Conservation (phyloP, 2,329 filamentous ascomycete genomes). For the Trichothecium roseum region DNA sequence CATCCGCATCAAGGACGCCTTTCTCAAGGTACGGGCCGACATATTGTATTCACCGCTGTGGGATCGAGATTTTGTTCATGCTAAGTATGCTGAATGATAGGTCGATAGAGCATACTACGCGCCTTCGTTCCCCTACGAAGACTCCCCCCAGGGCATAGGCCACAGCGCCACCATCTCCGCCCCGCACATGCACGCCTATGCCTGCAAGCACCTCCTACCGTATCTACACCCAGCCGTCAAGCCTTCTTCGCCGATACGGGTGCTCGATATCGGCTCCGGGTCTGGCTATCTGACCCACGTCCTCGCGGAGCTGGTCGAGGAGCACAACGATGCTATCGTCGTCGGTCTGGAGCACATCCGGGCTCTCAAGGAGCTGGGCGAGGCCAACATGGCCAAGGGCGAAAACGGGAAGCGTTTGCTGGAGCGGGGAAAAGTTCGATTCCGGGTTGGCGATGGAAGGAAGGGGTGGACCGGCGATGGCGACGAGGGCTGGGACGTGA, state of each 20-base stretch:
- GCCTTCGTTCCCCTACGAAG: constrained; percentile 56
- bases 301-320: constrained; percentile 64
- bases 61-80: no score
- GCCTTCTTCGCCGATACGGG: constrained; percentile 29
- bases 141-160: constrained; percentile 45
- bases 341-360: constrained; percentile 68
- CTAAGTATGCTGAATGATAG: constrained; percentile 24
- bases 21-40: constrained; percentile 50
- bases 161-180: constrained; percentile 46
- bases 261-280: constrained; percentile 67
- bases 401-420: constrained; percentile 49
- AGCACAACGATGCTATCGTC: constrained; percentile 32
- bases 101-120: constrained; percentile 86
- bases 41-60: no score
- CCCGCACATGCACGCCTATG: constrained; percentile 51
- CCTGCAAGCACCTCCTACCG: constrained; percentile 37
- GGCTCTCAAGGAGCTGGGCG: constrained; percentile 51
- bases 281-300: constrained; percentile 83
- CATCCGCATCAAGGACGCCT: constrained; percentile 64
- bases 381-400: constrained; percentile 56
- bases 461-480: constrained; percentile 47
- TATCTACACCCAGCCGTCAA: constrained; percentile 25
- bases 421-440: constrained; percentile 53
- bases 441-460: constrained; percentile 66
- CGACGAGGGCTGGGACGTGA: constrained; percentile 66